Evolutionary conservation across 169 alveolate genomes (phyloP).

Genomic region (Cryptosporidium sp.): DNA sequence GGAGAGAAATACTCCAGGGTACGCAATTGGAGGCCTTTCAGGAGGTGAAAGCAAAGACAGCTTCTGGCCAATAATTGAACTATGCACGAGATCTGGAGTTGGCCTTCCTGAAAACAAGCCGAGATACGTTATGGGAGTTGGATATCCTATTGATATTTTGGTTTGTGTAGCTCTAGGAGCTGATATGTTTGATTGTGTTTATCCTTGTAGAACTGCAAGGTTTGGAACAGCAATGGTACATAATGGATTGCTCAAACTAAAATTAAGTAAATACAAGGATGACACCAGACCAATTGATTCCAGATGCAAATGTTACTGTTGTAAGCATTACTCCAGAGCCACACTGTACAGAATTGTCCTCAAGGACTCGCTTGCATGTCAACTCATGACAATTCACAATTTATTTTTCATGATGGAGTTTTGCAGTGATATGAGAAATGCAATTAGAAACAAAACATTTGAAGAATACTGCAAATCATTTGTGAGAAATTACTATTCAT

Average conservation of each 20-base stretch:
- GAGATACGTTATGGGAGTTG: conserved; percentile 99
- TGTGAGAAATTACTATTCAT: conserved; percentile 78
- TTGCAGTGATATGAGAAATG: conserved; percentile 85
- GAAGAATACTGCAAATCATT: conserved; percentile 86
- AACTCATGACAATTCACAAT: conserved; percentile 92
- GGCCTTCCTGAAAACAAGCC: conserved; percentile 88
- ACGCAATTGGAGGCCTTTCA: conserved; percentile 98
- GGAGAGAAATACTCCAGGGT: conserved; percentile 93
- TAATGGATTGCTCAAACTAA: conserved; percentile 87
- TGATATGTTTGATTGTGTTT: conserved; percentile 99
- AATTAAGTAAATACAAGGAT: conserved; percentile 79
- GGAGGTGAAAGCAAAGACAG: conserved; percentile 98
- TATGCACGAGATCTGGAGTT: conserved; percentile 83
- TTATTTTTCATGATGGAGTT: conserved; percentile 88
- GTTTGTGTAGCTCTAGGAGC: conserved; percentile 97
- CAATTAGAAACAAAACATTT: conserved; percentile 83
- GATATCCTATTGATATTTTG: conserved; percentile 96
- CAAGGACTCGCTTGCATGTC: conserved; percentile 87
- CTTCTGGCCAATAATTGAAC: conserved; percentile 92
- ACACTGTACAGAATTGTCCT: conserved; percentile 85
- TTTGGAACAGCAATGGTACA: conserved; percentile 85
- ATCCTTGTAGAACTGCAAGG: conserved; percentile 98
- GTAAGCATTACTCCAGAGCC: conserved; percentile 93
- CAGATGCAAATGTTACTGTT: conserved; percentile 92
- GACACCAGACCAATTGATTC: conserved; percentile 91